Percentiles rank a stretch among this genome's conserved stretches.
Evolutionary conservation across 2,329 filamentous ascomycete genomes (phyloP).

Genomic region (Clonostachys byssicola): DNA sequence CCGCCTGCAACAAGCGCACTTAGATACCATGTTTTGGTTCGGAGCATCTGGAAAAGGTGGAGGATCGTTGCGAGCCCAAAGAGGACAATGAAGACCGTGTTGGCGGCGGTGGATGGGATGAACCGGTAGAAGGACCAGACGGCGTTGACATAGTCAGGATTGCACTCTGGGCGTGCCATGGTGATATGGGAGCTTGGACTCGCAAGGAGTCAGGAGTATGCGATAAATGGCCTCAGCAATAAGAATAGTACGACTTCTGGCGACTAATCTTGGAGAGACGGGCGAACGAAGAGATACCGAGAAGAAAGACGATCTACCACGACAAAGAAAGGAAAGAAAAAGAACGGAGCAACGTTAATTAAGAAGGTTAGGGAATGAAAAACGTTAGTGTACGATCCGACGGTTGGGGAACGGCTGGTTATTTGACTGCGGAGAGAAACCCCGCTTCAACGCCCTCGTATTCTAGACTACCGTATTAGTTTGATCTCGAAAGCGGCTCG

Average conservation of each 20-base stretch:
- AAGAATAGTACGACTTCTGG: neutral
- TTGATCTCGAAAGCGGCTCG: no score
- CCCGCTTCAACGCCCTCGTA: no score
- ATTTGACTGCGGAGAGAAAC: no score
- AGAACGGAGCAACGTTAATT: no score
- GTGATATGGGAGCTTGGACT: neutral
- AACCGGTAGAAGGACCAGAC: conserved; percentile 15
- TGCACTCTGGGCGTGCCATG: conserved; percentile 7
- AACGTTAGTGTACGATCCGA: no score
- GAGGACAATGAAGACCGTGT: conserved; percentile 12
- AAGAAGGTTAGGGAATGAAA: no score
- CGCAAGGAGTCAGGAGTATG: neutral
- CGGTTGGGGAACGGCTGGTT: no score
- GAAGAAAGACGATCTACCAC: no score
- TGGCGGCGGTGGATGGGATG: conserved; percentile 1
- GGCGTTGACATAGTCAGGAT: conserved; percentile 13
- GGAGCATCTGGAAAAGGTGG: conserved; percentile 13
- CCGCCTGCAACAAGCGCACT: conserved; percentile 14
- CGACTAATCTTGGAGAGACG: no score
- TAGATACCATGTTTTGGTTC: conserved; percentile 16
- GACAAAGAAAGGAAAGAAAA: no score
- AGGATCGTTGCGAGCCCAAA: conserved; percentile 12
- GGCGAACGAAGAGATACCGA: no score
- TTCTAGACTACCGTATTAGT: no score
- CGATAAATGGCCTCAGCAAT: neutral